Percentiles rank a stretch among this genome's conserved stretches.
Conservation (phyloP, 129 eudicot genomes). For the Daucus carota region DH1_v3.0 NC_030384.2:21189501-21190000, state of each 20-base stretch:
- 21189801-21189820: conserved; percentile 87
- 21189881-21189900: conserved; percentile 68
- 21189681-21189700: too few relatives aligned
- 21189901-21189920: conserved; percentile 65
- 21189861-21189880: conserved; percentile 94
- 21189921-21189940: conserved; percentile 29
- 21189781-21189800: conserved; percentile 86
- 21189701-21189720: too few relatives aligned
- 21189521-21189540: conserved; percentile 77
- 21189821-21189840: conserved; percentile 97
- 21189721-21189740: background rate
- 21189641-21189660: too few relatives aligned
- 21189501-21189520: conserved; percentile 90
- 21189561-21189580: conserved; percentile 54
- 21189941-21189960: background rate
- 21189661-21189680: too few relatives aligned
- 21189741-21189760: conserved; percentile 96
- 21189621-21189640: too few relatives aligned
- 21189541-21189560: conserved; percentile 95
- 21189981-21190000: background rate
- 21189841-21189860: conserved; percentile 78
- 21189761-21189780: conserved; percentile 89
- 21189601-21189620: too few relatives aligned
- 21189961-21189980: background rate
- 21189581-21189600: conserved; percentile 4